phyloP scores from a whole-genome alignment of 441 rosid genomes.

The Dalechampia spathulata region DNA sequence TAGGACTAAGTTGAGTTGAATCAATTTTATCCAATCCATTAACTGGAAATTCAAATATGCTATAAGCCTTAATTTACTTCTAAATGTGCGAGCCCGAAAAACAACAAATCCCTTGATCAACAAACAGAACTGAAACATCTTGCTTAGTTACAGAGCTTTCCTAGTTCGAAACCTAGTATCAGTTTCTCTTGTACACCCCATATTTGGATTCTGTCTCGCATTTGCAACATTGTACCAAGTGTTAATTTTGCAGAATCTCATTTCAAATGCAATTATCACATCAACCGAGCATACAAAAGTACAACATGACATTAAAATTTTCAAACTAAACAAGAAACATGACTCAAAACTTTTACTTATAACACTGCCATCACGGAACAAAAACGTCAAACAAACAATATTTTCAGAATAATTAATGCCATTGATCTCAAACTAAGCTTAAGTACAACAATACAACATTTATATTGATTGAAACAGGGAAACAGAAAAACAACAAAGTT shows the following conservation, averaged over 20 bases:
- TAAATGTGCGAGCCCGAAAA: neutral
- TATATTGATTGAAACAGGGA: too few relatives aligned
- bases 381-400: too few relatives aligned
- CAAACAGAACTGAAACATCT: constrained; percentile 4
- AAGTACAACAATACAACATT: too few relatives aligned
- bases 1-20: too few relatives aligned
- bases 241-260: neutral
- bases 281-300: neutral
- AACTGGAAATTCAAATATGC: too few relatives aligned
- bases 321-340: too few relatives aligned
- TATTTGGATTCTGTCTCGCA: neutral
- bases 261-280: neutral
- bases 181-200: neutral
- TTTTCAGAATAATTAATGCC: too few relatives aligned
- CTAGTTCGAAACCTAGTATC: neutral
- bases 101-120: constrained; percentile 2
- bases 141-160: neutral
- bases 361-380: too few relatives aligned
- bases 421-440: too few relatives aligned
- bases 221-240: neutral
- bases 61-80: neutral
- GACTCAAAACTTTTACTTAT: neutral
- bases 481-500: too few relatives aligned
- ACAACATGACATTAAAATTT: too few relatives aligned
- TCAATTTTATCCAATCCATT: too few relatives aligned